Evolutionary conservation across 257 asterid species (phyloP).

Genomic region (Scutellaria barbata): DNA sequence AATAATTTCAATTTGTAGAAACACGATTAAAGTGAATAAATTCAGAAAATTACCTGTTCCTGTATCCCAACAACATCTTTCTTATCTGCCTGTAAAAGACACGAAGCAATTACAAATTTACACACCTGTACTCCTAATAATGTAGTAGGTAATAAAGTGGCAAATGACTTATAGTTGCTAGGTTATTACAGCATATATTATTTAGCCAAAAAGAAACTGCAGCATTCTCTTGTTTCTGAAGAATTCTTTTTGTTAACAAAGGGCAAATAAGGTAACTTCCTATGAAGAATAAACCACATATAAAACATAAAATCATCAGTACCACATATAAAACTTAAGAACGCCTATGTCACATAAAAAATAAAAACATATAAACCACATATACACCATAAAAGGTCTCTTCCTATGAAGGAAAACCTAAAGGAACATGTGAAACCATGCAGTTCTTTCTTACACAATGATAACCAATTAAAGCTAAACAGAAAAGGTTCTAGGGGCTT

Average conservation of each 20-base stretch:
- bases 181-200: background rate
- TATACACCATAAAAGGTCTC: too few species aligned
- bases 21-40: constrained; percentile 1
- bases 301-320: background rate
- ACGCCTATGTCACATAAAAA: too few species aligned
- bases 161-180: background rate
- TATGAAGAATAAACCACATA: background rate
- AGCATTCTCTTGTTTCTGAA: background rate
- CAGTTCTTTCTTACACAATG: too few species aligned
- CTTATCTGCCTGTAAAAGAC: constrained; percentile 67
- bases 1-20: constrained; percentile 34
- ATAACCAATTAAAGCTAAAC: too few species aligned
- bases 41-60: constrained; percentile 66
- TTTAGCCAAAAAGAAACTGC: constrained; percentile 6
- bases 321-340: too few species aligned
- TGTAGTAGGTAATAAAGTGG: background rate
- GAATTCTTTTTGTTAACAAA: background rate
- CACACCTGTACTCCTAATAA: background rate
- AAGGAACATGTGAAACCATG: too few species aligned
- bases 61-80: constrained; percentile 80
- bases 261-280: background rate
- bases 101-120: constrained; percentile 17
- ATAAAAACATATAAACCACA: too few species aligned
- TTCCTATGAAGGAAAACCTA: too few species aligned
- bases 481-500: too few species aligned